Percentiles rank a stretch among this genome's conserved stretches.
Conservation (phyloP, 2,329 filamentous ascomycete genomes). For the Tolypocladium amazonense region DNA sequence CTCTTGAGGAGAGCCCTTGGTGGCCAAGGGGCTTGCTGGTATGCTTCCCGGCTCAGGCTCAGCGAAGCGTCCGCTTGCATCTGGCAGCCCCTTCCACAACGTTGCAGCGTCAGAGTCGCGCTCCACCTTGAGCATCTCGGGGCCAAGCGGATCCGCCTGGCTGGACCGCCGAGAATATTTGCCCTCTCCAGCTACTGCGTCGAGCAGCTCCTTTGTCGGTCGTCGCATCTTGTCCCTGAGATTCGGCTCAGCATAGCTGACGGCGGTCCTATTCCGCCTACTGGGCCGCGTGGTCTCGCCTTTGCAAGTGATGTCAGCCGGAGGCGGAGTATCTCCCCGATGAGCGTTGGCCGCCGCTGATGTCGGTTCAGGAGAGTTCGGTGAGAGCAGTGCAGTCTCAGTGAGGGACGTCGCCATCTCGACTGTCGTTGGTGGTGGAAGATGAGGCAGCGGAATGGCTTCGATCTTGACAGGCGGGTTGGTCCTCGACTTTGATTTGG, state of each 20-base stretch:
- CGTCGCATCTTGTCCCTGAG: constrained; percentile 75
- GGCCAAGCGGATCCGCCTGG: constrained; percentile 15
- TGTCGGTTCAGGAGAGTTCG: constrained; percentile 38
- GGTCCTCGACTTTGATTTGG: constrained; percentile 17
- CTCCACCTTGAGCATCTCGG: constrained; percentile 19
- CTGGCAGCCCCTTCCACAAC: constrained; percentile 19
- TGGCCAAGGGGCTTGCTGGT: constrained; percentile 29
- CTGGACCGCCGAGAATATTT: constrained; percentile 36
- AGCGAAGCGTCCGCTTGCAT: background rate
- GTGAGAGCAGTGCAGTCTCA: constrained; percentile 31
- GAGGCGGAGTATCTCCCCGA: constrained; percentile 47
- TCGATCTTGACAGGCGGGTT: constrained; percentile 10
- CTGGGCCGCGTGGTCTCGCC: constrained; percentile 53
- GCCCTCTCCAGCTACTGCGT: constrained; percentile 59
- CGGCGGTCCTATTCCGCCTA: constrained; percentile 53
- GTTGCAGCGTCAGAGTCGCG: constrained; percentile 19
- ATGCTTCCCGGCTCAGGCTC: constrained; percentile 10
- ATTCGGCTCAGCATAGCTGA: constrained; percentile 78
- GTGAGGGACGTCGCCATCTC: constrained; percentile 19
- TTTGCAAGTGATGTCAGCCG: constrained; percentile 41
- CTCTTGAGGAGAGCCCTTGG: constrained; percentile 22
- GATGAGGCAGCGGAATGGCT: constrained; percentile 6
- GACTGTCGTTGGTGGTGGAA: constrained; percentile 7
- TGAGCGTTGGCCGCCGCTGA: constrained; percentile 19
- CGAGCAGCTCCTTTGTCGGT: constrained; percentile 64